Conservation (phyloP, 179 eudicot species). For the Actinidia chinensis region DNA sequence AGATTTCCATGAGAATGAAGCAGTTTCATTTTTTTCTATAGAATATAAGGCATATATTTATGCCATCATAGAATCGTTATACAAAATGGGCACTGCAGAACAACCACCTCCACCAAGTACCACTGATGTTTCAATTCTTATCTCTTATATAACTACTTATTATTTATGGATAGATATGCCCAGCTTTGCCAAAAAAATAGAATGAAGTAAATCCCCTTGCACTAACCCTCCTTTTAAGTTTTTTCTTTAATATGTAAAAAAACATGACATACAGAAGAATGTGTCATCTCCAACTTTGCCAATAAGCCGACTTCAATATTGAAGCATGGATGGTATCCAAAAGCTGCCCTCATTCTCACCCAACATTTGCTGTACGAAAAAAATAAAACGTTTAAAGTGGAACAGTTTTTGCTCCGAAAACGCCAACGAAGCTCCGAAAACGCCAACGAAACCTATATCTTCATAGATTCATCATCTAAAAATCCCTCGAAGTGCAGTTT, state of each 20-base stretch:
- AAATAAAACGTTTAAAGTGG: background rate
- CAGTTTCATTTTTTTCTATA: background rate
- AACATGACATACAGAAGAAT: background rate
- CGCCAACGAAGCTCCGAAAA: too few species aligned
- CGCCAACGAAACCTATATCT: conserved; percentile 44
- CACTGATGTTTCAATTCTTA: background rate
- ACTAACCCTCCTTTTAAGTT: background rate
- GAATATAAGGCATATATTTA: background rate
- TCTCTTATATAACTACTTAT: too few species aligned
- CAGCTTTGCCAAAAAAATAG: background rate
- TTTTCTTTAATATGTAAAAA: background rate
- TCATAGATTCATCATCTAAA: conserved; percentile 74
- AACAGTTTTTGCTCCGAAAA: conserved; percentile 15
- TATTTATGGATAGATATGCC: background rate
- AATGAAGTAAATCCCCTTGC: conserved; percentile 1
- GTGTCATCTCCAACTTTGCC: background rate
- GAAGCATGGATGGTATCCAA: conserved; percentile 77
- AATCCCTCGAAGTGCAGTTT: conserved; percentile 78
- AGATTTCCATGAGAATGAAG: background rate
- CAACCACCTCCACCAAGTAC: too few species aligned
- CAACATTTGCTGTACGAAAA: conserved; percentile 41
- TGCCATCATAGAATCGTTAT: background rate
- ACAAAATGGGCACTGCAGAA: background rate
- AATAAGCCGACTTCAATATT: conserved; percentile 59
- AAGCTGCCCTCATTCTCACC: conserved; percentile 74